Base-by-base conservation (phyloP, 495 filamentous ascomycete species). In the Penicillium silybi region DNA sequence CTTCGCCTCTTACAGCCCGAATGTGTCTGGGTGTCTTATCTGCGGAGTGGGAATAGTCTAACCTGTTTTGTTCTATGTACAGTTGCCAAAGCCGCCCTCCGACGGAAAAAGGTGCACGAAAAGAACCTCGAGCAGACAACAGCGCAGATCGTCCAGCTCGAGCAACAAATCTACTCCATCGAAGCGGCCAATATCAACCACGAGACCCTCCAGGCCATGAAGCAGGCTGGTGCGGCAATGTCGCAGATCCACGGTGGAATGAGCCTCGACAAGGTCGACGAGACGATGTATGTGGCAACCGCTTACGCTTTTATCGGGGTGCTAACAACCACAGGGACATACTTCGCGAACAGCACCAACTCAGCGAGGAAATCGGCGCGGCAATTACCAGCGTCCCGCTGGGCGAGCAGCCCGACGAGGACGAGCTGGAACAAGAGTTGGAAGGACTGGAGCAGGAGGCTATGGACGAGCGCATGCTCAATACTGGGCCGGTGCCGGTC, bases 131-230 rank as follows among this genome's bases (percentile, higher is more conserved):
- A 93, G 51, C 89, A 95, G 68, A 97, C 92, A 8, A 79, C 83
- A 29, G 82, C 86, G 29, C 95, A 97, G 70, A 90, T 96, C 72
- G 80, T 82, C 49, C 95, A 92, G 35, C 78, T 99, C 13, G 93
- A 97, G 65, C 88, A 91, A 61, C 91, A 99, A 66, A 92, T 99
- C 62, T 93, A 92, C 65, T 86, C 87, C 52, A 97, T 99, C 69
- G 93, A 99, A 67, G 87, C 92, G 18, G 95, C 93, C 44, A 99
- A 97, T 68, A 95, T 99, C 73, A 99, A 99, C 78, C 81, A 92
- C 65, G 91, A 97, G 75, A 99, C 93, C 4, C 78, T 99, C 42
- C 82, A 84, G 44, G 95, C 92, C 3, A 97, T 99, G 92, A 84
- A 95, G 79, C 81, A 83, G 61, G 92, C 93, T 3, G 82, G 87